phyloP scores from a whole-genome alignment of 257 asterid genomes.

The Fraxinus cuspidata region DNA sequence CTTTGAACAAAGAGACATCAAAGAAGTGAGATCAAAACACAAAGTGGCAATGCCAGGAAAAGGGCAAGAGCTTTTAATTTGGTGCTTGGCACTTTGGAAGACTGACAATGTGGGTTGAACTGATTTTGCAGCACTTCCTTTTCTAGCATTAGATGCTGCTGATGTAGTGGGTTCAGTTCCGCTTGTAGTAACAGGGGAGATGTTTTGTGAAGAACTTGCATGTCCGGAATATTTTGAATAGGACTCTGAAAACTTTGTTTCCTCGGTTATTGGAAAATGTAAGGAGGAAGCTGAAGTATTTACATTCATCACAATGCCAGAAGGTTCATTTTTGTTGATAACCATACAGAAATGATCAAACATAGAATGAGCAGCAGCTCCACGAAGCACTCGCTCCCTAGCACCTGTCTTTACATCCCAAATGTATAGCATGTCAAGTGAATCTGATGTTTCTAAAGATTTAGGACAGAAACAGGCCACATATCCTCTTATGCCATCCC shows the following conservation, averaged over 20 bases:
- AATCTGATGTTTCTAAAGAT: conserved; percentile 59
- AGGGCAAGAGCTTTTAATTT: conserved; percentile 81
- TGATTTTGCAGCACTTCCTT: conserved; percentile 39
- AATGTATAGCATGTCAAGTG: conserved; percentile 73
- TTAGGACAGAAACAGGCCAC: conserved; percentile 83
- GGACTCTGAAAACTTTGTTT: conserved; percentile 45
- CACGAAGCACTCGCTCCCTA: conserved; percentile 91
- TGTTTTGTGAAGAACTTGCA: conserved; percentile 35
- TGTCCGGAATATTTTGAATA: conserved; percentile 39
- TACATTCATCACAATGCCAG: conserved; percentile 44
- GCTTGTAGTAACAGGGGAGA: conserved; percentile 31
- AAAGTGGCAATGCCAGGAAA: conserved; percentile 83
- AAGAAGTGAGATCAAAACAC: conserved; percentile 76
- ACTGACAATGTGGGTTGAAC: conserved; percentile 33
- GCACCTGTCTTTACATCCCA: conserved; percentile 98
- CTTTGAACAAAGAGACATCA: conserved; percentile 73
- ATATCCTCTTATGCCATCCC: conserved; percentile 91
- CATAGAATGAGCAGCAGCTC: conserved; percentile 94
- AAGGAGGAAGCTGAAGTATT: conserved; percentile 88
- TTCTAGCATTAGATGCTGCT: conserved; percentile 32
- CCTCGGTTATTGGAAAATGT: conserved; percentile 58
- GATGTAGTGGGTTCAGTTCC: conserved; percentile 29
- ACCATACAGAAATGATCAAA: conserved; percentile 75
- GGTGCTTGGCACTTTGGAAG: conserved; percentile 57
- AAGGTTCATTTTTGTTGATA: conserved; percentile 39